phyloP scores from a whole-genome alignment of 495 filamentous ascomycete genomes.

The Penicillium steckii region DNA sequence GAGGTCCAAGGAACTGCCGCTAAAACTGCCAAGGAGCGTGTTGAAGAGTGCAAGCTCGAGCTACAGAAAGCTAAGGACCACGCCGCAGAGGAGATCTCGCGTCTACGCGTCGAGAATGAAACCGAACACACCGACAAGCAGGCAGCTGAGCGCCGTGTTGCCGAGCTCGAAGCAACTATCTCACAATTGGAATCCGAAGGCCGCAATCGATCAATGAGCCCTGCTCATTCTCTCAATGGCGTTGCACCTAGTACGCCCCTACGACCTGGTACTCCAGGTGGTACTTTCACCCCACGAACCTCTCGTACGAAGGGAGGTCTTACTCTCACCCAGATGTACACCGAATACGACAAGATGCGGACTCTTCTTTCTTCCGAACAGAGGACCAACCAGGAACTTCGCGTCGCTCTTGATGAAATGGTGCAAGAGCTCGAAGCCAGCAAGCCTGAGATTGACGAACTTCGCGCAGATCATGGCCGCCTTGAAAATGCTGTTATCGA shows the following conservation, averaged over 20 bases:
- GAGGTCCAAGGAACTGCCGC: constrained; percentile 83
- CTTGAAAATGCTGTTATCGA: constrained; percentile 68
- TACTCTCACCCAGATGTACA: constrained; percentile 66
- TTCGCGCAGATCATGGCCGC: constrained; percentile 53
- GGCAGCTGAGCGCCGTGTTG: constrained; percentile 64
- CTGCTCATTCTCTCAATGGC: constrained; percentile 54
- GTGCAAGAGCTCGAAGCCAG: constrained; percentile 57
- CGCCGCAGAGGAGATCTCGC: constrained; percentile 75
- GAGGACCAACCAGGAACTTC: constrained; percentile 66
- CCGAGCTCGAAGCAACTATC: constrained; percentile 72
- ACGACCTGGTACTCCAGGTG: constrained; percentile 49
- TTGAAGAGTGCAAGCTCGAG: constrained; percentile 76
- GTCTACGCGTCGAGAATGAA: constrained; percentile 75
- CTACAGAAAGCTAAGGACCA: constrained; percentile 79
- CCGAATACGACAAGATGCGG: constrained; percentile 62
- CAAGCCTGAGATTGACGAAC: constrained; percentile 61
- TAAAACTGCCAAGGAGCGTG: constrained; percentile 71
- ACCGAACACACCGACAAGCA: constrained; percentile 73
- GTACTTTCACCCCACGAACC: constrained; percentile 55
- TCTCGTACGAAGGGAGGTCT: constrained; percentile 57
- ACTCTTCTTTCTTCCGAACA: constrained; percentile 62
- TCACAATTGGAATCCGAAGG: constrained; percentile 61
- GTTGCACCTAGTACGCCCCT: constrained; percentile 45
- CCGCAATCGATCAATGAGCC: constrained; percentile 44
- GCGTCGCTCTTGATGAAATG: constrained; percentile 77